Evolutionary conservation across 306 rosid genomes (phyloP), one percentile per base, ranked within the genome.

Genomic region (Quercus suber): DNA sequence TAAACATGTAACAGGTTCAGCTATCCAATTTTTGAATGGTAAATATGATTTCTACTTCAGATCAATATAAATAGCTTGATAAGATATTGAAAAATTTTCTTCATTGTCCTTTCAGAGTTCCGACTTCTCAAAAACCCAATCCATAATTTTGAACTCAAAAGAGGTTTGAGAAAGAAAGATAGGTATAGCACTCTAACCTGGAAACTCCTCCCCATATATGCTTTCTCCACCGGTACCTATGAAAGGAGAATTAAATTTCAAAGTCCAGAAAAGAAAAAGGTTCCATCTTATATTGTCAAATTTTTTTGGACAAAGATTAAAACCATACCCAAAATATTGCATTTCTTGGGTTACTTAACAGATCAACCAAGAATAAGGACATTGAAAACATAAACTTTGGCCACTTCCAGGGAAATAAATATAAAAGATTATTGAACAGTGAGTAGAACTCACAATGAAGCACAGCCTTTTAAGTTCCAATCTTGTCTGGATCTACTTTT

Each of bases 141-240:
- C 51, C 18, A 28, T 25, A 43, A 71, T 53, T 28, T 35, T 67
- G 72, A 27, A 73, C 19, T 41, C 18, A 45, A 59, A 57, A 73
- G 37, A 10, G 14, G 17, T 61, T 69, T 33, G 27, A 51, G 73
- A 23, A 23, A n/a, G n/a, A 41, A 21, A 9, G 67, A 76, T 7
- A 19, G 49, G 52, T 58, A 21, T 71, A 35, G 52, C 52, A 76
- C 55, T 71, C 84, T 88, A 73, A 95, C 99, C 99, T 82, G 98
- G 99, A 81, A 95, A 93, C 79, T 90, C 85, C 1, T 76, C 87
- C 14, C 94, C 97, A 27, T 95, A 95, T 78, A 95, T 93, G 88
- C 99, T 93, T 87, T 95, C 99, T 73, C 99, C 99, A 79, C 89
- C 90, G 63, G 98, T 89, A 74, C 99, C 99, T 95, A 88, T 81